Evolutionary conservation across 768 basidiomycete genomes (phyloP).

Genomic region (Pleurotus pulmonarius): DNA sequence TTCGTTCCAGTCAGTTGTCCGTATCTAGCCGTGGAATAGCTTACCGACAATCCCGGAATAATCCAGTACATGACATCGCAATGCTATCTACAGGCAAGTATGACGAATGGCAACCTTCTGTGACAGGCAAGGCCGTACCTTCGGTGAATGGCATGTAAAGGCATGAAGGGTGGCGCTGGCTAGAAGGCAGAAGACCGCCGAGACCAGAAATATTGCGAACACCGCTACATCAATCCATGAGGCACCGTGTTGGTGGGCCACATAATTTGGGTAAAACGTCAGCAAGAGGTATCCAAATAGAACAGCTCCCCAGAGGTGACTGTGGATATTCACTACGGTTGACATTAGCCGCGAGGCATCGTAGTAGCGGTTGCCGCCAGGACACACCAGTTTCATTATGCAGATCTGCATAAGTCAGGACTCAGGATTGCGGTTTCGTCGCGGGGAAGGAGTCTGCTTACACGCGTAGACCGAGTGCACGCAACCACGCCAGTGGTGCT

Average conservation of each 20-base stretch:
- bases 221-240: constrained; percentile 61
- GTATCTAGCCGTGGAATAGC: constrained; percentile 6
- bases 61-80: constrained; percentile 62
- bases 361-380: constrained; percentile 3
- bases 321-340: constrained; percentile 77
- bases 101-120: constrained; percentile 12
- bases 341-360: constrained; percentile 4
- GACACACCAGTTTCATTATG: constrained; percentile 73
- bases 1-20: constrained; percentile 8
- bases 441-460: constrained; percentile 29
- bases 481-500: constrained; percentile 61
- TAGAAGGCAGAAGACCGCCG: constrained; percentile 70
- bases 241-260: constrained; percentile 46
- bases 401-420: constrained; percentile 41
- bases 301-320: constrained; percentile 68
- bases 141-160: constrained; percentile 65
- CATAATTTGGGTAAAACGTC: constrained; percentile 49
- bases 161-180: constrained; percentile 75
- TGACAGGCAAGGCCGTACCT: constrained; percentile 33
- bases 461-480: constrained; percentile 63
- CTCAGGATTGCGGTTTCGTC: constrained; percentile 12
- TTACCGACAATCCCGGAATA: constrained; percentile 70
- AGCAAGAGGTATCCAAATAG: constrained; percentile 54
- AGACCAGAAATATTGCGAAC: constrained; percentile 61
- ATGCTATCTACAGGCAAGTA: constrained; percentile 42